A percentile compares a stretch with the other conserved stretches of the same genome.
Evolutionary conservation across 371 early-diverging fungal genomes (phyloP).

Genomic region (Funneliformis caledonium): DNA sequence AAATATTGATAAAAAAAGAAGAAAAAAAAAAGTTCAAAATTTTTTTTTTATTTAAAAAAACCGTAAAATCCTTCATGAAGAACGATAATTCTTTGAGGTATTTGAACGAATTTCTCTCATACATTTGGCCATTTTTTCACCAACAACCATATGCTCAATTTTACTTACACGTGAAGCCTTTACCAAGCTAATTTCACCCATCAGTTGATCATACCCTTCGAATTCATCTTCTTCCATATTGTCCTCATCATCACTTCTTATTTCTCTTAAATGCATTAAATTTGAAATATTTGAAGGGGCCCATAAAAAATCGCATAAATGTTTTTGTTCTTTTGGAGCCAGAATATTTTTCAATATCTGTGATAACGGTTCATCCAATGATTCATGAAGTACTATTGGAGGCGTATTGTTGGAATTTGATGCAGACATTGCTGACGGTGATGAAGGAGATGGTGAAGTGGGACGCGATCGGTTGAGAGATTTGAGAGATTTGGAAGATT

Average conservation of each 20-base stretch:
- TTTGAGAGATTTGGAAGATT: background rate
- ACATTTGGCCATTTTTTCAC: slow-evolving; percentile 17
- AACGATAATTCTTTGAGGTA: background rate
- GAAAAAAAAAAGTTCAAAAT: too few species aligned
- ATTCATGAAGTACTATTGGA: slow-evolving; percentile 34
- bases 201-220: slow-evolving; percentile 4
- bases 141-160: slow-evolving; percentile 28
- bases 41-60: too few species aligned
- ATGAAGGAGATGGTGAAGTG: background rate
- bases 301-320: slow-evolving; percentile 36
- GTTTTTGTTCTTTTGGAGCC: slow-evolving; percentile 21
- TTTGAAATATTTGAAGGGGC: slow-evolving; percentile 33
- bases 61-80: background rate
- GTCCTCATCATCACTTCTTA: slow-evolving; percentile 14
- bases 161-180: slow-evolving; percentile 20
- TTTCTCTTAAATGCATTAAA: slow-evolving; percentile 28
- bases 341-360: background rate
- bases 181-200: slow-evolving; percentile 21
- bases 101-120: slow-evolving; percentile 23
- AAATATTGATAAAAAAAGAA: too few species aligned
- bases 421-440: background rate
- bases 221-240: slow-evolving; percentile 28
- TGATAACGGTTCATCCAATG: slow-evolving; percentile 20
- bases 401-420: background rate
- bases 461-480: too few species aligned